These are phyloP conservation scores for Wickerhamiella siamensis DNA, from an alignment of 805 yeast species.

Conservation along the genomic window DNA sequence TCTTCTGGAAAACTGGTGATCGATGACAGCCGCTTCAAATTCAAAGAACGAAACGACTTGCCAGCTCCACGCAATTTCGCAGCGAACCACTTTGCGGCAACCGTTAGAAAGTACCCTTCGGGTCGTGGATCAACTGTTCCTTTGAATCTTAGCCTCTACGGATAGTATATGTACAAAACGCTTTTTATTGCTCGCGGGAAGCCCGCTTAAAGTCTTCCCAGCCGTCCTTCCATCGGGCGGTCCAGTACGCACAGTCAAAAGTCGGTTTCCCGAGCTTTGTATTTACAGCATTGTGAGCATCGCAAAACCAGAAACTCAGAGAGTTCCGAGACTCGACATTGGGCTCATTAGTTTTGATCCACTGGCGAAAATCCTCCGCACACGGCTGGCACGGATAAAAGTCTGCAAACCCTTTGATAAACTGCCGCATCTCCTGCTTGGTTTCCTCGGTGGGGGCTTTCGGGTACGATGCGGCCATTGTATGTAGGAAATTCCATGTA, in stretches of 20 bases:
- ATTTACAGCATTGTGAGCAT: constrained; percentile 92
- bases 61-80: constrained; percentile 61
- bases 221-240: constrained; percentile 87
- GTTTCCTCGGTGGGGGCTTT: constrained; percentile 43
- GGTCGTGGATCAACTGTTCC: constrained; percentile 93
- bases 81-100: constrained; percentile 39
- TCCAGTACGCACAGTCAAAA: constrained; percentile 85
- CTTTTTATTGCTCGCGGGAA: background rate
- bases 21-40: constrained; percentile 62
- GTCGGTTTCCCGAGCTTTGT: constrained; percentile 67
- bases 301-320: constrained; percentile 83
- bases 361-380: constrained; percentile 65
- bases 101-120: constrained; percentile 75
- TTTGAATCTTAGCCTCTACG: constrained; percentile 37
- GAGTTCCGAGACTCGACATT: constrained; percentile 42
- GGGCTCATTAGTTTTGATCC: constrained; percentile 34
- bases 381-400: constrained; percentile 92
- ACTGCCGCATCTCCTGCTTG: constrained; percentile 57
- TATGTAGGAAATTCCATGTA: constrained; percentile 85
- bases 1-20: constrained; percentile 29
- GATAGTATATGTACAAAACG: constrained; percentile 1
- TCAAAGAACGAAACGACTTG: constrained; percentile 48
- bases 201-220: constrained; percentile 43
- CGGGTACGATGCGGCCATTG: constrained; percentile 84
- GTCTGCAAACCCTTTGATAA: constrained; percentile 55